Evolutionary conservation across 345 rosid species (phyloP).

Genomic region (Citrus maxima): DNA sequence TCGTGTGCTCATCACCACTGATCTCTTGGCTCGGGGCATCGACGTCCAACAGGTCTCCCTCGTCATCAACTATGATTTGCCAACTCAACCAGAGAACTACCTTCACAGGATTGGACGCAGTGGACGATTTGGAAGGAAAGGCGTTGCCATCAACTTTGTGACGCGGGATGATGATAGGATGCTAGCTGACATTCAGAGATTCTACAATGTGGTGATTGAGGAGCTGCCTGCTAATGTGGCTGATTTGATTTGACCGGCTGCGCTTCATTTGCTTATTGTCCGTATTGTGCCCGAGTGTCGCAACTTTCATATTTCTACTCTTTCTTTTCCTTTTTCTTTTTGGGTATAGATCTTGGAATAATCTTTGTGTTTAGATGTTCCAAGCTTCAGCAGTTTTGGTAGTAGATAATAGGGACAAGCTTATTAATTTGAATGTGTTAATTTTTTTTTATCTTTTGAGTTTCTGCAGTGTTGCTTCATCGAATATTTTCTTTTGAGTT

Average conservation of each 20-base stretch:
- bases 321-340: too few relatives aligned
- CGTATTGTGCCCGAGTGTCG: too few relatives aligned
- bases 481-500: too few relatives aligned
- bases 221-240: conserved; percentile 4
- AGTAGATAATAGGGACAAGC: not conserved
- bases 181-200: conserved; percentile 46
- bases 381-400: not conserved
- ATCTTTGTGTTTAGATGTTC: not conserved
- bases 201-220: conserved; percentile 34
- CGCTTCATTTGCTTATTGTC: not conserved
- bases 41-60: conserved; percentile 60
- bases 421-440: not conserved
- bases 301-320: too few relatives aligned
- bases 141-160: conserved; percentile 49
- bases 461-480: not conserved
- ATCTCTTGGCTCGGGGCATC: conserved; percentile 52
- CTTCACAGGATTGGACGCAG: conserved; percentile 55
- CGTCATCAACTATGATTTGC: conserved; percentile 53
- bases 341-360: too few relatives aligned
- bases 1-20: conserved; percentile 54
- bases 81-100: conserved; percentile 51
- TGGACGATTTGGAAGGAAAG: conserved; percentile 51
- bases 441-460: not conserved
- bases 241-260: not conserved
- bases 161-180: conserved; percentile 45